Percentiles rank a stretch among this genome's conserved stretches.
Evolutionary conservation across 768 basidiomycete species (phyloP).

Genomic region (Terana coerulea): DNA sequence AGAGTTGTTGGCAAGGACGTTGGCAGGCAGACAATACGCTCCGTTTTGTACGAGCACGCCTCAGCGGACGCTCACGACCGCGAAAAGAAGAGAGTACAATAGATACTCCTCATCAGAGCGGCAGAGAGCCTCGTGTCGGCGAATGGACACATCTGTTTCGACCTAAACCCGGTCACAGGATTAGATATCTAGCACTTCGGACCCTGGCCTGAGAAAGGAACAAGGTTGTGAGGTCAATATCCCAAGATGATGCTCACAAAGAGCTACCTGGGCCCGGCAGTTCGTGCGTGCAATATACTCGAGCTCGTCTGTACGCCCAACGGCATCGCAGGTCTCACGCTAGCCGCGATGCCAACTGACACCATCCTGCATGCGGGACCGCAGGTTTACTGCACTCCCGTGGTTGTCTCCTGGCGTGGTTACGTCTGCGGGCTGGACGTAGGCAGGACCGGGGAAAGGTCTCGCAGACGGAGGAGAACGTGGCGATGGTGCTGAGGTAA

Average conservation of each 20-base stretch:
- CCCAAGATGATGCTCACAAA: too few species aligned
- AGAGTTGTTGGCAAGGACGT: too few species aligned
- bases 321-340: not conserved
- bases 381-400: not conserved
- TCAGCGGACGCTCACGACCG: too few species aligned
- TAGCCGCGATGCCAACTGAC: not conserved
- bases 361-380: not conserved
- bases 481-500: slow-evolving; percentile 13
- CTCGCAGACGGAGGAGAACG: slow-evolving; percentile 8
- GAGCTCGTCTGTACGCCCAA: not conserved
- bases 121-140: slow-evolving; percentile 13
- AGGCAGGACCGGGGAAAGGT: not conserved
- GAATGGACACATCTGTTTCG: slow-evolving; percentile 4
- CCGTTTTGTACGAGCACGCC: too few species aligned
- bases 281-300: not conserved
- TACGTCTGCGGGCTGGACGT: not conserved
- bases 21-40: not conserved
- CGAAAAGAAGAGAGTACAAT: not conserved
- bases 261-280: slow-evolving; percentile 5
- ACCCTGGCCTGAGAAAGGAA: slow-evolving; percentile 1
- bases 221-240: too few species aligned
- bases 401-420: not conserved
- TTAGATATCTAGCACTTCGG: slow-evolving; percentile 13
- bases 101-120: slow-evolving; percentile 2
- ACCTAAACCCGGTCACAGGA: slow-evolving; percentile 13